A percentile compares a stretch with the other conserved stretches of the same genome.
Conservation (phyloP, 2,329 filamentous ascomycete genomes). For the Colletotrichum shisoi region DNA sequence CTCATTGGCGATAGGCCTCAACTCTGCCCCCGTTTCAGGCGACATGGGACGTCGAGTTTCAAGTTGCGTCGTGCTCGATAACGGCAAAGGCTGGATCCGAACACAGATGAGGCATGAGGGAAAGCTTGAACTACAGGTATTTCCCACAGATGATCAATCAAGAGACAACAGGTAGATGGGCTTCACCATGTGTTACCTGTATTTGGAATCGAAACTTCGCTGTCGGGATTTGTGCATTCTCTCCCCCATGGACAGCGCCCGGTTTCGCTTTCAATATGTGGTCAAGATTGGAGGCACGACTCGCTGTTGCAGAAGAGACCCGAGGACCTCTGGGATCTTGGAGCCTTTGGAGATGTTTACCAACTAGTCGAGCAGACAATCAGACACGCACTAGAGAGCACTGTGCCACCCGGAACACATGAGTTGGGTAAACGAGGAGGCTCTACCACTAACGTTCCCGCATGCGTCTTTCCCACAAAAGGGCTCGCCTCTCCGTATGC, state of each 20-base stretch:
- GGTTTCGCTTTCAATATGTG: slow-evolving; percentile 1
- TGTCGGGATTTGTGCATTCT: slow-evolving; percentile 16
- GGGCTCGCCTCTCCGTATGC: not conserved
- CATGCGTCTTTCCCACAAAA: slow-evolving; percentile 16
- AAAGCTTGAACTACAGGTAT: slow-evolving; percentile 29
- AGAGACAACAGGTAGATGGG: slow-evolving; percentile 1
- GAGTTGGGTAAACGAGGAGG: slow-evolving; percentile 8
- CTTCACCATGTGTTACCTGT: not conserved
- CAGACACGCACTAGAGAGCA: not conserved
- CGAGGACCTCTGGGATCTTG: not conserved
- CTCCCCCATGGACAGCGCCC: not conserved
- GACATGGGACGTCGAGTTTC: slow-evolving; percentile 41
- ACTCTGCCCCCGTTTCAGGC: slow-evolving; percentile 42
- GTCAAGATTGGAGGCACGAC: slow-evolving; percentile 14
- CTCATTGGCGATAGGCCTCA: slow-evolving; percentile 15
- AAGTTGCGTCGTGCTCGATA: slow-evolving; percentile 41
- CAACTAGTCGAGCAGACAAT: not conserved
- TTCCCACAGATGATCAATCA: not conserved
- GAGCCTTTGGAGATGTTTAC: slow-evolving; percentile 13
- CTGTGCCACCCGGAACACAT: not conserved
- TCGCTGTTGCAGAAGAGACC: not conserved
- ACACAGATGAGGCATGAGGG: slow-evolving; percentile 30
- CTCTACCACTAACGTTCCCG: not conserved
- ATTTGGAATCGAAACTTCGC: slow-evolving; percentile 32
- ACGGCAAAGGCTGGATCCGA: slow-evolving; percentile 44